Conservation (phyloP, 176 grass and related monocot species). For the Bonia amplexicaulis region DNA sequence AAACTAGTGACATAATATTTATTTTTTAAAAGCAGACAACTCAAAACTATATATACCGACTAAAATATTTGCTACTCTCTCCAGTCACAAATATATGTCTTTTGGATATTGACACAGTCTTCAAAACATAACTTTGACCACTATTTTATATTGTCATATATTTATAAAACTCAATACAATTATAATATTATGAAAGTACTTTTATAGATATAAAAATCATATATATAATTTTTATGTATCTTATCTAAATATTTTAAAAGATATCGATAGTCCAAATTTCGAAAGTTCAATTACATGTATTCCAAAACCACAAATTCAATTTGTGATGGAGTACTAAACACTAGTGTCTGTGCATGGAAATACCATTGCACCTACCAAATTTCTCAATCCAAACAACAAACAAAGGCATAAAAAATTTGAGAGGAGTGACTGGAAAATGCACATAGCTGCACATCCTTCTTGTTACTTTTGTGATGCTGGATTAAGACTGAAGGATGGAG, state of each 20-base stretch:
- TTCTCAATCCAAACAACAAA: background rate
- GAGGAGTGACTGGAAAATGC: background rate
- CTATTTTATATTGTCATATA: no score
- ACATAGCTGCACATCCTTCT: background rate
- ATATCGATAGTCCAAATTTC: no score
- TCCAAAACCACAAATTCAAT: no score
- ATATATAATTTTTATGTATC: no score
- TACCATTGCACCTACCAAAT: background rate
- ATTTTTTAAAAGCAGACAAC: background rate
- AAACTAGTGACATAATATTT: background rate
- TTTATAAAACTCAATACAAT: no score
- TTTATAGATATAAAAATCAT: no score
- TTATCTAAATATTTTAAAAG: no score
- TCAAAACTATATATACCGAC: background rate
- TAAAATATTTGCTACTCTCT: background rate
- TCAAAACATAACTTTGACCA: no score
- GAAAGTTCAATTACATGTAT: no score
- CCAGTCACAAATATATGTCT: no score
- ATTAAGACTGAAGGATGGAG: background rate
- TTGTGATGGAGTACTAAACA: background rate
- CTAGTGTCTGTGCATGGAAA: background rate
- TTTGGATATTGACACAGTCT: no score
- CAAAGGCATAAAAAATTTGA: background rate
- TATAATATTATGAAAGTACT: no score
- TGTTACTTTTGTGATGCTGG: background rate